Evolutionary conservation across 352 stramenopile genomes (phyloP).

Genomic region (Phytopythium chamaehyphon): DNA sequence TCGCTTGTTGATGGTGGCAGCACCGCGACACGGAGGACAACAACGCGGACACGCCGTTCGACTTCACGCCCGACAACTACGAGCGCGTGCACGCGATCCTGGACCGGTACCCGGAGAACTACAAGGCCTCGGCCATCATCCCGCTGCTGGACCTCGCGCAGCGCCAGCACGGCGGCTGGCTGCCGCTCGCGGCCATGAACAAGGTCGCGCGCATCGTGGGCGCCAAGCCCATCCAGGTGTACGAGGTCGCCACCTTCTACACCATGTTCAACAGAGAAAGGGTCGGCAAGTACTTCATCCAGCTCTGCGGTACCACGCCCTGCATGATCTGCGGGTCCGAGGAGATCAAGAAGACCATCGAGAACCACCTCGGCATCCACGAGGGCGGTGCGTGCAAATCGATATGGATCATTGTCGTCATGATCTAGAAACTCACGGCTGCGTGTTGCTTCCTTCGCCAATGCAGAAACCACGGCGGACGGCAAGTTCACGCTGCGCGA

Average conservation of each 20-base stretch:
- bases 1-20: constrained; percentile 33
- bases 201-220: constrained; percentile 99
- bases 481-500: constrained; percentile 94
- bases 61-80: constrained; percentile 99
- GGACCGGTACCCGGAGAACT: constrained; percentile 98
- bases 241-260: constrained; percentile 99
- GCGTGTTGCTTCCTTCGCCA: no score
- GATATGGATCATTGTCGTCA: no score
- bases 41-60: constrained; percentile 94
- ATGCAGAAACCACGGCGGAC: constrained; percentile 70
- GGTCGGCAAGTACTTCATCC: constrained; percentile 94
- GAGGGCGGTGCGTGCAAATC: constrained; percentile 75
- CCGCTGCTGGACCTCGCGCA: constrained; percentile 97
- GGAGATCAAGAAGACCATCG: constrained; percentile 99
- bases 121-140: constrained; percentile 98
- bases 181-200: constrained; percentile 98
- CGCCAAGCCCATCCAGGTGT: constrained; percentile 95
- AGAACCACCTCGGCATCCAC: constrained; percentile 96
- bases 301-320: constrained; percentile 98
- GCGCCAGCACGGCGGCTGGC: constrained; percentile 96
- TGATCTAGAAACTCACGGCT: no score
- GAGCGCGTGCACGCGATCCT: constrained; percentile 94
- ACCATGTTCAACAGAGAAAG: constrained; percentile 99
- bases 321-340: constrained; percentile 99
- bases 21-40: constrained; percentile 97